Evolutionary conservation across 805 yeast genomes (phyloP), one percentile per base, ranked within the genome.

Genomic region (Suhomyces sp.): DNA sequence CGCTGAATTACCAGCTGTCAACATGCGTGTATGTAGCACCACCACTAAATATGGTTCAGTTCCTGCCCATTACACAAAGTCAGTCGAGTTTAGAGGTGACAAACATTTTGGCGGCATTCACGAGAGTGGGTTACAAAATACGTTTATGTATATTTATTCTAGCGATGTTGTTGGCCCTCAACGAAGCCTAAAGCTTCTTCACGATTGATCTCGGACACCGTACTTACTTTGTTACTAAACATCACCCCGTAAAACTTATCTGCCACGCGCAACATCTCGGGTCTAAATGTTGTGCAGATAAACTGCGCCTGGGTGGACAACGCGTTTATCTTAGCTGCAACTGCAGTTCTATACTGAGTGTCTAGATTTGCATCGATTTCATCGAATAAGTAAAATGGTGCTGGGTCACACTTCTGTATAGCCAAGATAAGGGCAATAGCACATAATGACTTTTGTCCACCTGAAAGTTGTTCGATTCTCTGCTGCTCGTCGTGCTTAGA

Each of bases 361-460:
- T 94, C 99, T 56, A 94, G 76, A 60, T 93, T 94, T 4, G 98
- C 97, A 71, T 94, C 99, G 53, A 94, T 87, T 72, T 94, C 99
- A 69, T 94, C 99, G 68, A 94, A 93, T 45, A 94, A 70, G 65
- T 94, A 94, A 67, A 94, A 94, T 46, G 98, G 97, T 7, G 97
- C 97, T 9, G 98, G 98, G 60, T 94, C 98, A 57, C 96, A 89
- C 63, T 81, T 84, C 72, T 94, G 99, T 53, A 93, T 89, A 3
- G 99, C 97, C 52, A 94, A 77, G 57, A 94, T 92, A 47, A 94
- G 78, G 0, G 98, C 92, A 59, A 94, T 84, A 0, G 99, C 98
- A 75, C 98, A 92, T n/a, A 94, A 74, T 0, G 97, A 88, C 66
- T 93, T 93, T 64, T 94, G 99, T 9, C 99, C 99, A 40, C 99